Conservation (phyloP, 2,329 filamentous ascomycete species). For the Kalmusia sp. region DNA sequence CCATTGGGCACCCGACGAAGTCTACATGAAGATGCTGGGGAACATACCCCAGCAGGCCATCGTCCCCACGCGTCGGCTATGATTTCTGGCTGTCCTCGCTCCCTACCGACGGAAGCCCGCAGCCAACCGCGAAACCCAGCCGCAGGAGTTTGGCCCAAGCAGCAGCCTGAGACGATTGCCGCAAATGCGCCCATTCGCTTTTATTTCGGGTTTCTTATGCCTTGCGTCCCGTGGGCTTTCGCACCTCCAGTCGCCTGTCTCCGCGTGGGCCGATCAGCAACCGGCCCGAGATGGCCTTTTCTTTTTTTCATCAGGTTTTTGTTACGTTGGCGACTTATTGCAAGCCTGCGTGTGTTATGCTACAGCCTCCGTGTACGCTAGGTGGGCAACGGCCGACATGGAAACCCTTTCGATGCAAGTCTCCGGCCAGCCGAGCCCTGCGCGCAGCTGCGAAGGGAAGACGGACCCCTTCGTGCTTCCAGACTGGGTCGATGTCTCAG, state of each 20-base stretch:
- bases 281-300: not conserved
- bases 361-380: too few relatives aligned
- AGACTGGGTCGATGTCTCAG: conserved; percentile 2
- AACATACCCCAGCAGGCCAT: not conserved
- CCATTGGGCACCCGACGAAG: not conserved
- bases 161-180: conserved; percentile 5
- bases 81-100: not conserved
- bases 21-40: too few relatives aligned
- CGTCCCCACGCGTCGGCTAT: not conserved
- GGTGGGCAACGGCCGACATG: too few relatives aligned
- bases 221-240: conserved; percentile 16
- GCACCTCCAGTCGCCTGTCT: conserved; percentile 24
- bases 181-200: conserved; percentile 11
- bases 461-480: not conserved
- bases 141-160: too few relatives aligned
- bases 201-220: conserved; percentile 16
- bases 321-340: too few relatives aligned
- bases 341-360: too few relatives aligned
- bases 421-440: conserved; percentile 1
- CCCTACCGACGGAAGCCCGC: not conserved
- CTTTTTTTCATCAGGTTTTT: not conserved
- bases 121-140: not conserved
- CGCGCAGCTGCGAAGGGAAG: not conserved
- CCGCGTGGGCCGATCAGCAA: too few relatives aligned
- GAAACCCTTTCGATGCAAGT: too few relatives aligned